phyloP scores from a whole-genome alignment of 305 asterid genomes.

The Rubia tinctorum region DNA sequence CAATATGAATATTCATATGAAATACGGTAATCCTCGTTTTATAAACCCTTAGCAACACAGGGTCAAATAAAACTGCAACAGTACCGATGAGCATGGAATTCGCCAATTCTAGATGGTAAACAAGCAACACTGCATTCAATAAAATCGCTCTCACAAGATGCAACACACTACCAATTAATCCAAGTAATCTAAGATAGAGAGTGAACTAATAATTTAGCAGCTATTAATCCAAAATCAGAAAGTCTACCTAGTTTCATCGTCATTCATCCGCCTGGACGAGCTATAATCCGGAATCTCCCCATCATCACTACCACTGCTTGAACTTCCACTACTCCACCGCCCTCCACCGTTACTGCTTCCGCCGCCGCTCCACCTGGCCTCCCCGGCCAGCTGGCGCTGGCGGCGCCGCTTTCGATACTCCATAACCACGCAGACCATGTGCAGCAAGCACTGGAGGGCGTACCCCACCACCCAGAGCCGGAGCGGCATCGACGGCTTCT shows the following conservation, averaged over 20 bases:
- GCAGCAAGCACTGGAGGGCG: slow-evolving; percentile 68
- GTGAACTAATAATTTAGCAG: no score
- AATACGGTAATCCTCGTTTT: background rate
- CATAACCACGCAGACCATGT: slow-evolving; percentile 62
- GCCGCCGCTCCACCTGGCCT: slow-evolving; percentile 17
- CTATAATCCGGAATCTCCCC: slow-evolving; percentile 48
- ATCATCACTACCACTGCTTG: slow-evolving; percentile 77
- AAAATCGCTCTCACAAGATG: background rate
- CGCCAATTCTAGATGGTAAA: slow-evolving; percentile 1
- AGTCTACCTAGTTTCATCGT: slow-evolving; percentile 68
- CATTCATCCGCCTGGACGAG: slow-evolving; percentile 40
- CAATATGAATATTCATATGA: background rate
- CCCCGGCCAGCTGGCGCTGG: slow-evolving; percentile 26
- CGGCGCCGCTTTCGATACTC: slow-evolving; percentile 59
- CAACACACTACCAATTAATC: background rate
- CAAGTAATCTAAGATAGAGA: no score
- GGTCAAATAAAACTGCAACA: background rate
- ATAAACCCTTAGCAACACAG: background rate
- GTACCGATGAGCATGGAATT: background rate
- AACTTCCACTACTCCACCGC: slow-evolving; percentile 43
- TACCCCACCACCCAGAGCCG: slow-evolving; percentile 82
- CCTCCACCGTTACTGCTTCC: slow-evolving; percentile 12
- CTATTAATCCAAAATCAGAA: background rate
- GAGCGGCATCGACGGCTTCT: slow-evolving; percentile 59
- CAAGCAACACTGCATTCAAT: background rate